A percentile compares a stretch with the other conserved stretches of the same genome.
These are phyloP conservation scores for Laburnicola sp. DNA, from an alignment of 2,329 filamentous ascomycete genomes.

Conservation along the genomic window DNA sequence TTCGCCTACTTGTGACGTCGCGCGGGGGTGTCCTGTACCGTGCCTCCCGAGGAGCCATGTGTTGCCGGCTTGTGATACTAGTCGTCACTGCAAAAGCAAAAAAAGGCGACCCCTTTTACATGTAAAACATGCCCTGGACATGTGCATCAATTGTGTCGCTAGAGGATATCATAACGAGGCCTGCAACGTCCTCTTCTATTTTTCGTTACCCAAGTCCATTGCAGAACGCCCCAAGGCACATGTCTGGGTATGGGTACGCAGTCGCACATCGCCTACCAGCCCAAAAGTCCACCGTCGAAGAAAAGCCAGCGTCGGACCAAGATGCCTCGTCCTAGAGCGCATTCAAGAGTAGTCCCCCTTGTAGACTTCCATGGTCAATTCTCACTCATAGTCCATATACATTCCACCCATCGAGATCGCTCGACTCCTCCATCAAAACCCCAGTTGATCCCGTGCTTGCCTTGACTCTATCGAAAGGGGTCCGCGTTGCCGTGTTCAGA, in stretches of 20 bases:
- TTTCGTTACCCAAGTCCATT: constrained; percentile 32
- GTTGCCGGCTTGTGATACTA: too few relatives aligned
- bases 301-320: constrained; percentile 19
- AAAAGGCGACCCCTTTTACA: not conserved
- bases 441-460: constrained; percentile 11
- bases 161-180: constrained; percentile 28
- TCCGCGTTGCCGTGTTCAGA: constrained; percentile 41
- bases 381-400: constrained; percentile 59
- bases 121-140: constrained; percentile 15
- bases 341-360: not conserved
- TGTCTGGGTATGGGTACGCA: constrained; percentile 13
- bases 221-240: constrained; percentile 25
- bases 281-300: constrained; percentile 11
- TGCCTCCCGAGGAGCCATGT: too few relatives aligned
- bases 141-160: constrained; percentile 28
- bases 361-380: not conserved
- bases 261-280: constrained; percentile 6
- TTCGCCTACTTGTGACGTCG: too few relatives aligned
- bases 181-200: constrained; percentile 28
- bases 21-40: too few relatives aligned
- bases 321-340: not conserved
- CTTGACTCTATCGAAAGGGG: constrained; percentile 36
- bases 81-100: constrained; percentile 5
- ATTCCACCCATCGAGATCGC: constrained; percentile 64
- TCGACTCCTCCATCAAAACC: constrained; percentile 17